Evolutionary conservation across 1,284 basidiomycete genomes (phyloP).

Genomic region (Heliocybe sulcata): DNA sequence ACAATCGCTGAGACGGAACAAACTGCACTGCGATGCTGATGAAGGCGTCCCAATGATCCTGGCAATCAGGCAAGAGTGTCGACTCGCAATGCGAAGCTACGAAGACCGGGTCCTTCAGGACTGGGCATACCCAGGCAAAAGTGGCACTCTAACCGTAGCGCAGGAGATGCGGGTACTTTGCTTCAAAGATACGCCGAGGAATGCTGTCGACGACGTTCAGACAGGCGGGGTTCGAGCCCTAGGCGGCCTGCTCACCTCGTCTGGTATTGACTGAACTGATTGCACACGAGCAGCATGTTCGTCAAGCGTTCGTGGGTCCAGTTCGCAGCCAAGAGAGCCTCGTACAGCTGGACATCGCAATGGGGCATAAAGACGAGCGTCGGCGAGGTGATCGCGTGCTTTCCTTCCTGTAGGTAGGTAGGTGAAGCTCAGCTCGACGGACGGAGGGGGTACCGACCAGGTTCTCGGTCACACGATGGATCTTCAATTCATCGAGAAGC

Average conservation of each 20-base stretch:
- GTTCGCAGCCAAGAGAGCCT: constrained; percentile 54
- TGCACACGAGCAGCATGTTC: constrained; percentile 35
- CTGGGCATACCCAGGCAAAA: not conserved
- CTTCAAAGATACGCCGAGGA: constrained; percentile 24
- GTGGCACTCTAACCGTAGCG: constrained; percentile 25
- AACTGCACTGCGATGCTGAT: not conserved
- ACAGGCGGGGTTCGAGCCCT: constrained; percentile 3
- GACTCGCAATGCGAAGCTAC: not conserved
- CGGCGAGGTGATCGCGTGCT: constrained; percentile 24
- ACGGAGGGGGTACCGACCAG: constrained; percentile 32
- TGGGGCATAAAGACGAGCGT: constrained; percentile 74
- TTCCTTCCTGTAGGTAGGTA: constrained; percentile 18
- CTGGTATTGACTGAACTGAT: constrained; percentile 37
- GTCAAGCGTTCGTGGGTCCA: constrained; percentile 36
- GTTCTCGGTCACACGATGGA: constrained; percentile 42
- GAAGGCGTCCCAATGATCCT: not conserved
- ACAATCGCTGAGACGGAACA: not conserved
- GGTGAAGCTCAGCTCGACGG: constrained; percentile 2
- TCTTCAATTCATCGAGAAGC: constrained; percentile 41
- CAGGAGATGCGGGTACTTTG: constrained; percentile 26
- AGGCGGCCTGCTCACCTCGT: constrained; percentile 35
- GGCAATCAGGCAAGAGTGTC: not conserved
- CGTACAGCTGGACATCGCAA: constrained; percentile 65
- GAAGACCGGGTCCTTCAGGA: not conserved
- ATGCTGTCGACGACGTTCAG: constrained; percentile 23